These are phyloP conservation scores for Saccharomycopsis hybrid DNA, from an alignment of 1,139 yeast species.

Conservation along the genomic window DNA sequence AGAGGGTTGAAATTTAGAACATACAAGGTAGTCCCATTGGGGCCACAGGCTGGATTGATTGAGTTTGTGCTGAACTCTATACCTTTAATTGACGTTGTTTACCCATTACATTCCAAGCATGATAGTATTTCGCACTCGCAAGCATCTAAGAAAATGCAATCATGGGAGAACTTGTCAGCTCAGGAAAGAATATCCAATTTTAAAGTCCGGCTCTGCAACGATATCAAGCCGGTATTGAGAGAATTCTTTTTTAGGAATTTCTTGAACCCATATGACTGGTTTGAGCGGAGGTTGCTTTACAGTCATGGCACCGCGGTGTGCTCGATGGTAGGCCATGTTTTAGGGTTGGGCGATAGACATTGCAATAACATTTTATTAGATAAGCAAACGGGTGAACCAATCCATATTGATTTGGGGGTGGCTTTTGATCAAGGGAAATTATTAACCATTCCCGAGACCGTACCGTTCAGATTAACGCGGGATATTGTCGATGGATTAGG, in stretches of 20 bases:
- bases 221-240: conserved; percentile 58
- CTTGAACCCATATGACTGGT: conserved; percentile 67
- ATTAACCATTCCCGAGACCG: conserved; percentile 83
- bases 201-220: conserved; percentile 39
- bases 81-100: conserved; percentile 63
- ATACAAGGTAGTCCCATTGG: conserved; percentile 84
- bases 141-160: conserved; percentile 58
- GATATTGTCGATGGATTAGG: conserved; percentile 95
- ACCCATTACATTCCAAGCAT: conserved; percentile 47
- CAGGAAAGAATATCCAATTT: conserved; percentile 46
- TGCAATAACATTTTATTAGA: conserved; percentile 87
- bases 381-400: conserved; percentile 73
- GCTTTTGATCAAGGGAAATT: conserved; percentile 90
- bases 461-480: conserved; percentile 86
- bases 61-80: conserved; percentile 81
- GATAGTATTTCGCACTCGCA: conserved; percentile 44
- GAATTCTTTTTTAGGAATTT: conserved; percentile 68
- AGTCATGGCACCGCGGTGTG: conserved; percentile 78
- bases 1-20: conserved; percentile 65
- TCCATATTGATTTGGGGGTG: conserved; percentile 93
- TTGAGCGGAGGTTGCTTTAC: conserved; percentile 54
- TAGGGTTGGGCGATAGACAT: conserved; percentile 95
- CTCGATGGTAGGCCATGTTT: conserved; percentile 78
- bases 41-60: conserved; percentile 80
- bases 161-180: conserved; percentile 36